phyloP scores from a whole-genome alignment of 2,329 filamentous ascomycete species.

The Colletotrichum echinochloae region DNA sequence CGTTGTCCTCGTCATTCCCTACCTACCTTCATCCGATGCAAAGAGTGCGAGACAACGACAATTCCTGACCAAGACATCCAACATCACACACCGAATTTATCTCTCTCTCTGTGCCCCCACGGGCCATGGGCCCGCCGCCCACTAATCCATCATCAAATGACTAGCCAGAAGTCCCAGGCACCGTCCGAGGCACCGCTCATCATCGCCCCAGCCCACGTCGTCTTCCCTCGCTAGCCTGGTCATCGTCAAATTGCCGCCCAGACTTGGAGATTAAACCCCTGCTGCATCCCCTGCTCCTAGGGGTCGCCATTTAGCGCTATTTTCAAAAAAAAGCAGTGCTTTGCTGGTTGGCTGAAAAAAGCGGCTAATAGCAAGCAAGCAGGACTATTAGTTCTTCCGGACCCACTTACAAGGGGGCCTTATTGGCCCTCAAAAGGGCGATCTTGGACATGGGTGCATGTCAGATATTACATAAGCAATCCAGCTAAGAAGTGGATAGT shows the following conservation, averaged over 20 bases:
- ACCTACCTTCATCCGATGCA: neutral
- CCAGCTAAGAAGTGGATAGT: too few species aligned
- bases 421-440: too few species aligned
- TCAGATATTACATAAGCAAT: too few species aligned
- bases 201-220: slow-evolving; percentile 6
- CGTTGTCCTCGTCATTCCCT: neutral
- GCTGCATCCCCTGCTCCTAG: slow-evolving; percentile 21
- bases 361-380: too few species aligned
- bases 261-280: slow-evolving; percentile 33
- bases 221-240: slow-evolving; percentile 32
- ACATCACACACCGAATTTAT: neutral
- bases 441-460: too few species aligned
- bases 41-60: neutral
- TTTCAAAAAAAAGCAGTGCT: too few species aligned
- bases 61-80: neutral
- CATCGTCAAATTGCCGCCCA: slow-evolving; percentile 37
- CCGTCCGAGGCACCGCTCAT: slow-evolving; percentile 24
- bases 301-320: too few species aligned
- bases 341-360: too few species aligned
- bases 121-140: neutral
- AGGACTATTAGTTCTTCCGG: too few species aligned
- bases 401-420: too few species aligned
- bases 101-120: neutral
- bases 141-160: neutral
- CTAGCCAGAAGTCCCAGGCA: slow-evolving; percentile 21